Percentiles rank a stretch among this genome's conserved stretches.
These are phyloP conservation scores for Hamigera avellanea DNA, from an alignment of 495 filamentous ascomycete genomes.

Conservation along the genomic window DNA sequence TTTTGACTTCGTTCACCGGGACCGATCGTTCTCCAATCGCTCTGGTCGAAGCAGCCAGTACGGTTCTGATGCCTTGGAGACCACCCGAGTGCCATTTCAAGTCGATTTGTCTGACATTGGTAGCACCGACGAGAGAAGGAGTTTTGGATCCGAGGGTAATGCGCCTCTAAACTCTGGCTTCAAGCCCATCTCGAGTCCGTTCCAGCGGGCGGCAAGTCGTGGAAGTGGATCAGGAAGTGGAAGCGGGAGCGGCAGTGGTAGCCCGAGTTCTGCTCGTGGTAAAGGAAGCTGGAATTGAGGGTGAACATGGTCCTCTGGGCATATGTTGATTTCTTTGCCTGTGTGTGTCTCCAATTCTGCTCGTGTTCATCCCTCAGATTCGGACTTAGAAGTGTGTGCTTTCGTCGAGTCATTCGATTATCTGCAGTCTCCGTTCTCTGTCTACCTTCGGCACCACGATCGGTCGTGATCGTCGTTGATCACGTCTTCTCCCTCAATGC, in stretches of 20 bases:
- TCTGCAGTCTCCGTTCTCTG: neutral
- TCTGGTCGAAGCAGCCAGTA: constrained; percentile 32
- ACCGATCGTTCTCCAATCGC: constrained; percentile 38
- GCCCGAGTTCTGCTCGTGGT: constrained; percentile 30
- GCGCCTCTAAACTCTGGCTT: constrained; percentile 16
- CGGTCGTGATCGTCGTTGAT: too few species aligned
- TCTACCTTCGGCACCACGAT: too few species aligned
- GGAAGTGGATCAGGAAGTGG: constrained; percentile 35
- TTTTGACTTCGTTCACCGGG: constrained; percentile 26
- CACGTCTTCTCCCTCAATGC: neutral
- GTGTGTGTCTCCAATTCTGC: constrained; percentile 2
- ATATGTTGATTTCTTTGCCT: constrained; percentile 2
- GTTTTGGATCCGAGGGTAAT: constrained; percentile 23
- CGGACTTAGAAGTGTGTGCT: neutral
- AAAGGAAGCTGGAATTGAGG: constrained; percentile 11
- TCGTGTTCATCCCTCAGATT: neutral
- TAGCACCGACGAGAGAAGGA: constrained; percentile 18
- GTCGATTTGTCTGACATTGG: constrained; percentile 24
- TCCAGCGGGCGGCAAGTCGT: constrained; percentile 30
- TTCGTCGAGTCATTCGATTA: neutral
- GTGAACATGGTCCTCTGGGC: constrained; percentile 1
- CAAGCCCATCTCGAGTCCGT: constrained; percentile 28
- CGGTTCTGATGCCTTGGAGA: constrained; percentile 28
- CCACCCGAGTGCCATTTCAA: constrained; percentile 20
- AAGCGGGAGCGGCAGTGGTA: constrained; percentile 28